Evolutionary conservation across 1,284 basidiomycete genomes (phyloP).

Genomic region (Leccinum brunneo-olivaceum): DNA sequence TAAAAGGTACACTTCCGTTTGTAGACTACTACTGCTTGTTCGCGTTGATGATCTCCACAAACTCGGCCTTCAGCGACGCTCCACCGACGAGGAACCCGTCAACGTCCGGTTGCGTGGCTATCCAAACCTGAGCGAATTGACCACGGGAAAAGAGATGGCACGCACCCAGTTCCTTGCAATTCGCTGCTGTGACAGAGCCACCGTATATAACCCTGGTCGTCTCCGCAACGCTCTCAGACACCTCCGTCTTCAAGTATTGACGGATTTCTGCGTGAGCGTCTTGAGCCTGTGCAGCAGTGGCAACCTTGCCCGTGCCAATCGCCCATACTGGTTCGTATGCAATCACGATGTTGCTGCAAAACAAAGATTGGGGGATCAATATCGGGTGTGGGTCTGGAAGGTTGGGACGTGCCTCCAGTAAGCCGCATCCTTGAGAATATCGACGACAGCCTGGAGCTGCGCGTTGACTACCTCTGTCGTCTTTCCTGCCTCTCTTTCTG

Average conservation of each 20-base stretch:
- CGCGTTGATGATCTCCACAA: slow-evolving; percentile 85
- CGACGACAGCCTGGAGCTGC: slow-evolving; percentile 79
- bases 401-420: slow-evolving; percentile 71
- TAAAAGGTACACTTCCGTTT: neutral
- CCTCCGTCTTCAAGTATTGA: slow-evolving; percentile 60
- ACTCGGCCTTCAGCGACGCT: slow-evolving; percentile 96
- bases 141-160: slow-evolving; percentile 1
- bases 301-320: slow-evolving; percentile 96
- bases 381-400: neutral
- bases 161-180: slow-evolving; percentile 83
- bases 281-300: slow-evolving; percentile 87
- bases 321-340: slow-evolving; percentile 99
- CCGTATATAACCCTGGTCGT: slow-evolving; percentile 90
- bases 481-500: slow-evolving; percentile 78
- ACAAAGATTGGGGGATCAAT: neutral
- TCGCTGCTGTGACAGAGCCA: slow-evolving; percentile 85
- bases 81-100: slow-evolving; percentile 99
- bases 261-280: slow-evolving; percentile 87
- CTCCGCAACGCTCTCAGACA: slow-evolving; percentile 71
- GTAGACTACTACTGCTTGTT: slow-evolving; percentile 22
- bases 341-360: slow-evolving; percentile 77
- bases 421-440: slow-evolving; percentile 46
- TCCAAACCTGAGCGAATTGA: neutral
- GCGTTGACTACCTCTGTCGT: slow-evolving; percentile 78
- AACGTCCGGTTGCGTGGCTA: slow-evolving; percentile 77